A percentile compares a stretch with the other conserved stretches of the same genome.
Conservation (phyloP, 2,329 filamentous ascomycete species). For the Arthrobotrys pseudoclavata region DNA sequence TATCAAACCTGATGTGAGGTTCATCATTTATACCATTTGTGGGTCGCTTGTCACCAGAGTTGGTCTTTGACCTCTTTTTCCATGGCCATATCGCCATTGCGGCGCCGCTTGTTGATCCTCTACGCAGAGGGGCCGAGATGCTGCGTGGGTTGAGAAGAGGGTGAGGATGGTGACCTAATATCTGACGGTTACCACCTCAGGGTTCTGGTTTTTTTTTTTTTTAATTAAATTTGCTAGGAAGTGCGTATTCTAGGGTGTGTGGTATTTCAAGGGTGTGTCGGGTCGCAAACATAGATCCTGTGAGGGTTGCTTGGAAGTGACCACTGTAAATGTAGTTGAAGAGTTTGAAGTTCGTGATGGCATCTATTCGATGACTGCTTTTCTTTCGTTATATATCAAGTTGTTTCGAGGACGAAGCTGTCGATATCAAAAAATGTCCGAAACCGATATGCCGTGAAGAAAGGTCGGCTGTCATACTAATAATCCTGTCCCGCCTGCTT, state of each 20-base stretch:
- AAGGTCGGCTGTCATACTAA: conserved; percentile 18
- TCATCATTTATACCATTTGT: conserved; percentile 55
- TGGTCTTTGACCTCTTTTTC: conserved; percentile 63
- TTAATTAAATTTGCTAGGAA: conserved; percentile 33
- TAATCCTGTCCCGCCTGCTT: conserved; percentile 26
- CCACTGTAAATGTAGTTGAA: not conserved
- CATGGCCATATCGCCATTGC: conserved; percentile 63
- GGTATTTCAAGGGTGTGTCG: conserved; percentile 31
- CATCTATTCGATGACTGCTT: conserved; percentile 5
- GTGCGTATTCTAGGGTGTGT: conserved; percentile 5
- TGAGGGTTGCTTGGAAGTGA: not conserved
- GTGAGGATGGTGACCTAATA: conserved; percentile 23
- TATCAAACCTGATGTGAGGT: conserved; percentile 30
- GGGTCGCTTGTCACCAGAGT: conserved; percentile 61
- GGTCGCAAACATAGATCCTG: conserved; percentile 32
- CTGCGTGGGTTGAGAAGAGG: conserved; percentile 5
- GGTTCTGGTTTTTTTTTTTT: conserved; percentile 16
- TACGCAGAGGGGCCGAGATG: conserved; percentile 31
- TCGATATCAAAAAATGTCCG: conserved; percentile 26
- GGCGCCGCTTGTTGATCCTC: conserved; percentile 28
- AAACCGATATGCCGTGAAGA: conserved; percentile 32
- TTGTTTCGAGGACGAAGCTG: conserved; percentile 1
- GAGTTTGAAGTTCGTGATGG: not conserved
- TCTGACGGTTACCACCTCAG: conserved; percentile 20
- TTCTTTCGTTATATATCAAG: not conserved